A percentile compares a stretch with the other conserved stretches of the same genome.
Conservation (phyloP, 176 grass and related monocot species). For the Dactylis glomerata region DNA sequence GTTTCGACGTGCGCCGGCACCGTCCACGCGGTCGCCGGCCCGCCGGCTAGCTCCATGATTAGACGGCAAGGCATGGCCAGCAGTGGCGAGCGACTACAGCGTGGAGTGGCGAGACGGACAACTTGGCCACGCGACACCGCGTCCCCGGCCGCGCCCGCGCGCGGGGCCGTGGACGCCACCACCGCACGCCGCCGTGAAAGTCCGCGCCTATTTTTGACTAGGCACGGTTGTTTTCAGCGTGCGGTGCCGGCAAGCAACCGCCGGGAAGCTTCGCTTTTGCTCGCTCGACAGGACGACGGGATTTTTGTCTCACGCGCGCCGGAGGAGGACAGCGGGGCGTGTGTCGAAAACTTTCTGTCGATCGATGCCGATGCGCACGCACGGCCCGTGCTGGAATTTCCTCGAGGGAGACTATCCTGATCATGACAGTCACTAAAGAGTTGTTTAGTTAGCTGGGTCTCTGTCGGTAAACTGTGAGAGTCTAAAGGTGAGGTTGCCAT, state of each 20-base stretch:
- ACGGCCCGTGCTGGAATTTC: slow-evolving; percentile 27
- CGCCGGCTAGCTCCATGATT: neutral
- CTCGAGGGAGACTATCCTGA: slow-evolving; percentile 14
- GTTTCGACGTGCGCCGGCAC: slow-evolving; percentile 18
- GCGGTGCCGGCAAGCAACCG: slow-evolving; percentile 1
- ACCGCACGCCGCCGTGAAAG: neutral
- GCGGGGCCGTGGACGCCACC: neutral
- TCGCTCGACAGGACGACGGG: slow-evolving; percentile 27
- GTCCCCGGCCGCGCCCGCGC: neutral
- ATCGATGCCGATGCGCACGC: neutral
- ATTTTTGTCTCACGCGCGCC: slow-evolving; percentile 33
- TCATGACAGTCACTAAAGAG: neutral
- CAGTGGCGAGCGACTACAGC: neutral
- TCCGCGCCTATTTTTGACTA: neutral
- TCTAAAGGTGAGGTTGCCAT: neutral
- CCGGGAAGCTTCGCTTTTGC: slow-evolving; percentile 42
- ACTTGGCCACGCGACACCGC: slow-evolving; percentile 2
- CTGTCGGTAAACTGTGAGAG: neutral
- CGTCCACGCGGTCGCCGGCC: too few relatives aligned
- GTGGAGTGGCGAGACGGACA: neutral
- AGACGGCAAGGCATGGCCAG: neutral
- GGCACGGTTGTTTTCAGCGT: neutral
- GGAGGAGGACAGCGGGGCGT: slow-evolving; percentile 6
- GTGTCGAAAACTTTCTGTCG: slow-evolving; percentile 2
- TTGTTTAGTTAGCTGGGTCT: neutral